These are phyloP conservation scores for Suillus weaverae DNA, from an alignment of 768 basidiomycete species.

Conservation along the genomic window DNA sequence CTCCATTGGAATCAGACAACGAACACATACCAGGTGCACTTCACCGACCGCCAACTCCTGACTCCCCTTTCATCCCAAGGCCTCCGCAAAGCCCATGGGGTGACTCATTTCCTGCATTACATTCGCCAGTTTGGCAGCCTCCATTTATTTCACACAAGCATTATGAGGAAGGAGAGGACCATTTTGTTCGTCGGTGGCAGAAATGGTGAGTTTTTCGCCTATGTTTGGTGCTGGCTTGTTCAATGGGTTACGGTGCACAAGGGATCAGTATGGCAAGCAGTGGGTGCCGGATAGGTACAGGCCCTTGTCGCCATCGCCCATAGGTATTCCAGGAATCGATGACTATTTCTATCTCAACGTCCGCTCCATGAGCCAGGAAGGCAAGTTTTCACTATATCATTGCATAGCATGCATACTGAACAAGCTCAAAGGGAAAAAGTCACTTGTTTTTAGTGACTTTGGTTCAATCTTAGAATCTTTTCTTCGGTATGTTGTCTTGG, in stretches of 20 bases:
- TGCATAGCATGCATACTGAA: neutral
- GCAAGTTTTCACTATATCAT: neutral
- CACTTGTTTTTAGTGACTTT: conserved; percentile 4
- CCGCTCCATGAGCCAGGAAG: neutral
- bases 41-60: neutral
- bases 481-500: neutral
- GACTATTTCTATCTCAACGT: conserved; percentile 3
- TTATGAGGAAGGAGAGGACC: neutral
- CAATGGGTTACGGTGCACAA: neutral
- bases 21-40: neutral
- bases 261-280: neutral
- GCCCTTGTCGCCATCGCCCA: neutral
- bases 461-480: neutral
- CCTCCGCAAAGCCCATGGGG: neutral
- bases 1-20: neutral
- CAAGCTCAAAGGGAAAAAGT: neutral
- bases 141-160: neutral
- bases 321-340: neutral
- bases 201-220: neutral
- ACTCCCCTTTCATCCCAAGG: neutral
- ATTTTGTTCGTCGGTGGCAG: conserved; percentile 4
- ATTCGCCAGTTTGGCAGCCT: neutral
- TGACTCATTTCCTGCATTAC: neutral
- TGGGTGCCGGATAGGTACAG: neutral
- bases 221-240: neutral